Conservation (phyloP, 163 green algal genomes). For the Chlamydomonas reinhardtii region DNA sequence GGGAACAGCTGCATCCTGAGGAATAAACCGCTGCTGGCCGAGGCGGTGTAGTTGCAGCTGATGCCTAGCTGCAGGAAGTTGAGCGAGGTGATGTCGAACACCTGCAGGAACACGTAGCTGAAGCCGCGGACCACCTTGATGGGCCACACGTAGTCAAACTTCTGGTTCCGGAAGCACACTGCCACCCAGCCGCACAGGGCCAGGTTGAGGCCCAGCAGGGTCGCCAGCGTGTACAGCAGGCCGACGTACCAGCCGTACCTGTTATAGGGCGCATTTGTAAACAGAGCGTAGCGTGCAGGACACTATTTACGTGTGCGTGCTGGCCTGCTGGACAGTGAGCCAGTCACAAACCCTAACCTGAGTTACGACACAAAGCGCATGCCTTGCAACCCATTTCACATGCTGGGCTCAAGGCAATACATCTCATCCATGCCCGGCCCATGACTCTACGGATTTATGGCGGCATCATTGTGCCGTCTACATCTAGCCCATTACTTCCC, state of each 20-base stretch:
- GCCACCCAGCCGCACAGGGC: not conserved
- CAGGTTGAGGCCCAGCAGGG: not conserved
- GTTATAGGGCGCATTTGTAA: too few relatives aligned
- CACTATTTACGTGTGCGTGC: too few relatives aligned
- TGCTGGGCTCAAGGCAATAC: too few relatives aligned
- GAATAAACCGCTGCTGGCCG: not conserved
- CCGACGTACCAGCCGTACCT: not conserved
- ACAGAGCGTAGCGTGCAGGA: too few relatives aligned
- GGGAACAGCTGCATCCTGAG: not conserved
- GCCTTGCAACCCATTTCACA: too few relatives aligned
- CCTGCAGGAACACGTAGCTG: slow-evolving; percentile 40
- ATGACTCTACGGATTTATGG: too few relatives aligned
- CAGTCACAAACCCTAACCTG: too few relatives aligned
- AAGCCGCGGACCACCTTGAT: slow-evolving; percentile 33
- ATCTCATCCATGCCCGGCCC: too few relatives aligned
- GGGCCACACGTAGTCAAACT: not conserved
- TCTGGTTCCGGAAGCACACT: not conserved
- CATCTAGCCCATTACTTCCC: too few relatives aligned
- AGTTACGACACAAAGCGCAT: too few relatives aligned
- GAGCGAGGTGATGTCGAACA: slow-evolving; percentile 36
- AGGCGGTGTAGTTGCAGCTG: not conserved
- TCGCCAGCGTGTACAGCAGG: not conserved
- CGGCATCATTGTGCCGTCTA: too few relatives aligned
- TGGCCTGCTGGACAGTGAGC: too few relatives aligned
- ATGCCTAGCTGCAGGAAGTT: slow-evolving; percentile 38